A percentile compares a stretch with the other conserved stretches of the same genome.
Conservation (phyloP, 1,139 yeast species). For the Yamadazyma sp. region DNA sequence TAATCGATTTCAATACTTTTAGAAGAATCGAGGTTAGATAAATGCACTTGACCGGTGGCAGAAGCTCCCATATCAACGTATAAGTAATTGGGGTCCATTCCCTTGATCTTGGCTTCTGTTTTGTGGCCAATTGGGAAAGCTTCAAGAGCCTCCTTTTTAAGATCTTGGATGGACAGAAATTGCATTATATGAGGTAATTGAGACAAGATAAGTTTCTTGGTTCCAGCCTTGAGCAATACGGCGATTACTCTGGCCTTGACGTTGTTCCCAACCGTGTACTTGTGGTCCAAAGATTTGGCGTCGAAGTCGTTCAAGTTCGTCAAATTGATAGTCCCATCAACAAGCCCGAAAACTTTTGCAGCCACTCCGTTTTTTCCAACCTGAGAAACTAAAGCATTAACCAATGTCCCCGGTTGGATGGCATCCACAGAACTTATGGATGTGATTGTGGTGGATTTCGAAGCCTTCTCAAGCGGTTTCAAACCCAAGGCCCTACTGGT, state of each 20-base stretch:
- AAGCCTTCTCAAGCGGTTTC: slow-evolving; percentile 34
- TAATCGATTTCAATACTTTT: slow-evolving; percentile 53
- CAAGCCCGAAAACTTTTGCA: slow-evolving; percentile 69
- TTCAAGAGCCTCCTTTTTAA: slow-evolving; percentile 41
- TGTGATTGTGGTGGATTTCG: slow-evolving; percentile 44
- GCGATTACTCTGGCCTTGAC: slow-evolving; percentile 73
- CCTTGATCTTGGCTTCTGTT: slow-evolving; percentile 62
- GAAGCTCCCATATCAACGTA: slow-evolving; percentile 61
- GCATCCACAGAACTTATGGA: slow-evolving; percentile 73
- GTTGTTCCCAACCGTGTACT: slow-evolving; percentile 63
- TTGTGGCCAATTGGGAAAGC: slow-evolving; percentile 79
- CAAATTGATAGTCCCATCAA: slow-evolving; percentile 68
- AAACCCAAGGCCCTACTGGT: slow-evolving; percentile 63
- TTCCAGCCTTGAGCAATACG: slow-evolving; percentile 54
- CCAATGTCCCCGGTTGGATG: slow-evolving; percentile 79
- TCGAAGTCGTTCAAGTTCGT: slow-evolving; percentile 61
- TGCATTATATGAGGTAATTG: slow-evolving; percentile 55
- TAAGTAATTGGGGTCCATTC: slow-evolving; percentile 55
- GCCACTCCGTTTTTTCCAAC: slow-evolving; percentile 62
- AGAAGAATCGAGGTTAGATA: slow-evolving; percentile 63
- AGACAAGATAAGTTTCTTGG: slow-evolving; percentile 64
- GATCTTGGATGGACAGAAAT: slow-evolving; percentile 17
- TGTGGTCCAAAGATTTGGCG: slow-evolving; percentile 53
- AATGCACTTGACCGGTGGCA: slow-evolving; percentile 66
- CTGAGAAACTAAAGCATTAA: slow-evolving; percentile 70